Evolutionary conservation across 306 rosid species (phyloP).

Genomic region (Lathyrus tuberosus): DNA sequence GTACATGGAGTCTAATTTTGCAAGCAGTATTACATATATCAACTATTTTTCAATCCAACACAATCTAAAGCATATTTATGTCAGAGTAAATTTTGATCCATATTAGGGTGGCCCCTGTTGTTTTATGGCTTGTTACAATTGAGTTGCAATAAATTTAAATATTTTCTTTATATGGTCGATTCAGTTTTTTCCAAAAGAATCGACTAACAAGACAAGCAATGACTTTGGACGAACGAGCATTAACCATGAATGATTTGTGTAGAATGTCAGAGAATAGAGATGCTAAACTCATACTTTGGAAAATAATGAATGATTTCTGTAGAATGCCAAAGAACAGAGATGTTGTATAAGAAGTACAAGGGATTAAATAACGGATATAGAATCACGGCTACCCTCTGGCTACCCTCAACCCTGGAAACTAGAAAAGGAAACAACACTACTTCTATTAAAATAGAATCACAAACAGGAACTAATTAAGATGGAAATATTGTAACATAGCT

Average conservation of each 20-base stretch:
- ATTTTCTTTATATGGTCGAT: not conserved
- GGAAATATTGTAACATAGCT: too few species aligned
- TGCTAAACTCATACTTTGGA: too few species aligned
- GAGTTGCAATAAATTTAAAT: slow-evolving; percentile 5
- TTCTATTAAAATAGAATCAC: too few species aligned
- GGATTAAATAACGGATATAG: too few species aligned
- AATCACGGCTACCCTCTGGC: not conserved
- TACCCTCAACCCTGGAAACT: too few species aligned
- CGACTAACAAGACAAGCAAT: not conserved
- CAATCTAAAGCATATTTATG: not conserved
- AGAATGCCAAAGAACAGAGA: too few species aligned
- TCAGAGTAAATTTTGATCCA: slow-evolving; percentile 20
- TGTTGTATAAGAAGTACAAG: too few species aligned
- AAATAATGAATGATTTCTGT: too few species aligned
- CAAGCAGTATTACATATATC: not conserved
- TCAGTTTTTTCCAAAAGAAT: slow-evolving; percentile 20
- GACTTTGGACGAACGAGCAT: slow-evolving; percentile 2
- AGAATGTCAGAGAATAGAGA: too few species aligned
- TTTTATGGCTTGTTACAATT: slow-evolving; percentile 2
- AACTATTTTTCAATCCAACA: not conserved
- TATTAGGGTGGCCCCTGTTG: not conserved
- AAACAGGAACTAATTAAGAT: too few species aligned
- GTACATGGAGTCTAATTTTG: slow-evolving; percentile 2
- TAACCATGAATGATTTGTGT: slow-evolving; percentile 1
- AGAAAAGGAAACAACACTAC: too few species aligned